Conservation (phyloP, 2,329 filamentous ascomycete species). For the Xylaria sp. region DNA sequence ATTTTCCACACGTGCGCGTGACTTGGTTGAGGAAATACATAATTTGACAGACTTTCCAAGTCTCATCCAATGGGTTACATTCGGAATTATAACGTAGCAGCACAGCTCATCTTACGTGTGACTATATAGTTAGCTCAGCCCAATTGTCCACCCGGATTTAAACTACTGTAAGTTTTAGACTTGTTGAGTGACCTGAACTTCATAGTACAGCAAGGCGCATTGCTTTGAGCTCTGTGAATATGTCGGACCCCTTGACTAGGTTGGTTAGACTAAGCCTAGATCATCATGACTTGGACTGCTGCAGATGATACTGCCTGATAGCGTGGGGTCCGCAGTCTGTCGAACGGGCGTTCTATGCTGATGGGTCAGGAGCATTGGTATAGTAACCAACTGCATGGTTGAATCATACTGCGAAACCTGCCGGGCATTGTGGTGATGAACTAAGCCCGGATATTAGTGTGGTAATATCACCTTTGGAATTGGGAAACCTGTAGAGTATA, state of each 20-base stretch:
- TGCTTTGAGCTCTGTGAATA: not conserved
- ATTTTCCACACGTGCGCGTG: not conserved
- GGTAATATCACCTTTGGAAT: too few species aligned
- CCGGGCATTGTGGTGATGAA: not conserved
- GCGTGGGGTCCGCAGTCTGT: not conserved
- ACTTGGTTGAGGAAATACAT: not conserved
- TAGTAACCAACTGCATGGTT: too few species aligned
- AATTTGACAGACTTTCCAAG: not conserved
- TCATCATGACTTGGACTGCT: not conserved
- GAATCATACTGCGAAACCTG: too few species aligned
- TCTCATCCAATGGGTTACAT: not conserved
- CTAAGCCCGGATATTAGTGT: too few species aligned
- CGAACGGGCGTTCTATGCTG: not conserved
- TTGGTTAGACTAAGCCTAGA: not conserved
- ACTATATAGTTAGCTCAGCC: conserved; percentile 1
- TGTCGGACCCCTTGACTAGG: not conserved
- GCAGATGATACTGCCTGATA: not conserved
- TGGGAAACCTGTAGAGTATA: too few species aligned
- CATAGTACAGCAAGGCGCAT: not conserved
- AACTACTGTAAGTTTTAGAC: not conserved
- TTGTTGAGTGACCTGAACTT: conserved; percentile 12
- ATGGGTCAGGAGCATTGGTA: not conserved
- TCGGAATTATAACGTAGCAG: not conserved
- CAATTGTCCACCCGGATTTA: not conserved
- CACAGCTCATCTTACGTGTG: conserved; percentile 25